phyloP scores from a whole-genome alignment of 2,329 filamentous ascomycete species.

The Sporothrix curviconia region DNA sequence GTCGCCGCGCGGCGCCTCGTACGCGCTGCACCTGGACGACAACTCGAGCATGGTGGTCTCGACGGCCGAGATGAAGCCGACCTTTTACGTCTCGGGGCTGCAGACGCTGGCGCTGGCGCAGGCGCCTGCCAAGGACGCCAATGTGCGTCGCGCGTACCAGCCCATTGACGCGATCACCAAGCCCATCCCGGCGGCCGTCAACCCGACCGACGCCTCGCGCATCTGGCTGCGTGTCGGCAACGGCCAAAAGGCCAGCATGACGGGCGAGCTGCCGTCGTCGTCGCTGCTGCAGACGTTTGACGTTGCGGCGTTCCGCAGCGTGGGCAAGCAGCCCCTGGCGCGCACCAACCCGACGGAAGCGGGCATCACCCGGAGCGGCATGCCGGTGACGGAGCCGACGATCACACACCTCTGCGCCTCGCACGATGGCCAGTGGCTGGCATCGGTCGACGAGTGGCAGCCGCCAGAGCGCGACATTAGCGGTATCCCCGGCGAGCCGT shows the following conservation, averaged over 20 bases:
- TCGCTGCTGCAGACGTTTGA: conserved; percentile 78
- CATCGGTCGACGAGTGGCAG: conserved; percentile 85
- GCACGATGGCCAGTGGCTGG: conserved; percentile 79
- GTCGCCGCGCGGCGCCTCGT: conserved; percentile 71
- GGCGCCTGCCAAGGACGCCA: conserved; percentile 43
- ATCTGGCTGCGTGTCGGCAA: conserved; percentile 63
- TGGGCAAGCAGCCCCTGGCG: conserved; percentile 82
- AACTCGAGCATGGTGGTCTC: conserved; percentile 89
- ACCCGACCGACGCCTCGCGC: conserved; percentile 55
- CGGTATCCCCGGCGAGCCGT: conserved; percentile 42
- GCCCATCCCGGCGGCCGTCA: conserved; percentile 55
- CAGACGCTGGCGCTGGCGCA: conserved; percentile 56
- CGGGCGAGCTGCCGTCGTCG: conserved; percentile 36
- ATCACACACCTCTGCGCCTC: conserved; percentile 71
- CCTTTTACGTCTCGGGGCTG: conserved; percentile 75
- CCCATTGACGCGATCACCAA: conserved; percentile 37
- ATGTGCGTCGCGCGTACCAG: conserved; percentile 47
- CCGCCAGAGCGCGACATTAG: conserved; percentile 64
- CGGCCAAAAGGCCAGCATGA: conserved; percentile 42
- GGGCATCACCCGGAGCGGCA: conserved; percentile 66
- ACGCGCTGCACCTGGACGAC: conserved; percentile 79
- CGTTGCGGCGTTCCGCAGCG: conserved; percentile 66
- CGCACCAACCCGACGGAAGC: conserved; percentile 80
- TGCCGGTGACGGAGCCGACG: conserved; percentile 68
- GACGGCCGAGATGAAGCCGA: conserved; percentile 80